Conservation (phyloP, 768 basidiomycete species). For the Suillus fuscotomentosus region DNA sequence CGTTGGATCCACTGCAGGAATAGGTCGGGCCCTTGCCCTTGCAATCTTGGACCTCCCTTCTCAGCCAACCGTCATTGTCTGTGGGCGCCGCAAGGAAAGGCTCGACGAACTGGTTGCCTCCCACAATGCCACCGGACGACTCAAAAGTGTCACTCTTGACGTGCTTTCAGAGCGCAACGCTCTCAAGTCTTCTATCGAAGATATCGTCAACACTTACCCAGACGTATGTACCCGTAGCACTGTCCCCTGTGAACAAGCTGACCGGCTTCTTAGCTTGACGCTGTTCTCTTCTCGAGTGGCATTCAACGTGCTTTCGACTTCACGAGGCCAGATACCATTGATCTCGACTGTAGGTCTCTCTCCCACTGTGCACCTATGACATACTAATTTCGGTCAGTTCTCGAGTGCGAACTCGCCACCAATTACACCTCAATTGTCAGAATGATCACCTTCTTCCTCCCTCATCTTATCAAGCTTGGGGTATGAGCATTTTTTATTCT, state of each 20-base stretch:
- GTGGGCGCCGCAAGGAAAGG: slow-evolving; percentile 52
- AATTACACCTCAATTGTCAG: slow-evolving; percentile 56
- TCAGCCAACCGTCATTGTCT: slow-evolving; percentile 48
- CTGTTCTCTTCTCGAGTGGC: slow-evolving; percentile 52
- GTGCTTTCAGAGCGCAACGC: slow-evolving; percentile 36
- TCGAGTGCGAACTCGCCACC: slow-evolving; percentile 44
- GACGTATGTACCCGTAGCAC: slow-evolving; percentile 35
- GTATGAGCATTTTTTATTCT: slow-evolving; percentile 29
- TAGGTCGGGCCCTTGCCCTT: slow-evolving; percentile 55
- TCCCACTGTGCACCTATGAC: neutral
- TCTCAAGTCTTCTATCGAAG: slow-evolving; percentile 41
- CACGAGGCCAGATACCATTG: slow-evolving; percentile 37
- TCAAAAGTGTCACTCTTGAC: slow-evolving; percentile 45
- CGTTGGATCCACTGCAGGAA: slow-evolving; percentile 57
- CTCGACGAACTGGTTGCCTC: slow-evolving; percentile 44
- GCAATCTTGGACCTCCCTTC: slow-evolving; percentile 46
- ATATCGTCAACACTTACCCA: slow-evolving; percentile 44
- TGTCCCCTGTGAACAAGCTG: neutral
- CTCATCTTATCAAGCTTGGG: slow-evolving; percentile 54
- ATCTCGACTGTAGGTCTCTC: slow-evolving; percentile 36
- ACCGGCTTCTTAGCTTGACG: slow-evolving; percentile 45
- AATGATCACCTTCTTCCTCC: slow-evolving; percentile 47
- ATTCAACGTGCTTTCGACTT: slow-evolving; percentile 52
- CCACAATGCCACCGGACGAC: slow-evolving; percentile 23
- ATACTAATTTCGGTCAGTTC: neutral